Base-by-base conservation (phyloP, 2,329 filamentous ascomycete genomes). In the Purpureocillium takamizusanense region DNA sequence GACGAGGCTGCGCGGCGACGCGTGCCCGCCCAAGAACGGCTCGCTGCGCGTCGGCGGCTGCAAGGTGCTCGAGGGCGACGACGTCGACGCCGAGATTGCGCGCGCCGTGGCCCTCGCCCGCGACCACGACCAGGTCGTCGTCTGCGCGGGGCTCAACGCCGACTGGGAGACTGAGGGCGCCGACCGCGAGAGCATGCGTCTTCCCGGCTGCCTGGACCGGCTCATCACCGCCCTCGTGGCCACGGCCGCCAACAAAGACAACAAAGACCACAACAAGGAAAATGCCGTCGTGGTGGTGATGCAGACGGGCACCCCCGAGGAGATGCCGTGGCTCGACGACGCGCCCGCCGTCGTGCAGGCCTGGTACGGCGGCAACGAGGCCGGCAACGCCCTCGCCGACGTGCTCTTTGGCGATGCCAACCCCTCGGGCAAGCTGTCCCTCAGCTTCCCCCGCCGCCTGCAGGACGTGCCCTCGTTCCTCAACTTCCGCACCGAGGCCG, bases 281-380 rank as follows among this genome's bases (percentile, higher is more conserved):
- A n/a, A n/a, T n/a, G n/a, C n/a, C n/a, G n/a, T n/a, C n/a, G n/a
- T n/a, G n/a, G 76, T 92, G 2, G 80, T 89, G 2, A 78, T 86
- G 53, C 85, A 89, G 50, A 86, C 82, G 0, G 86, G 85, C 28
- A 86, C 83, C 0, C 84, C 85, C 0, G 73, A 85, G 17, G 69
- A 73, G 39, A 81, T 87, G 79, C 81, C 82, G 1, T 86, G 81
- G 81, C 66, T 75, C 1, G 54, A 65, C 13, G 59, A 69, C 25
- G 73, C 75, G 2, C 56, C 61, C 7, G 75, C 78, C 2, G 64
- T 89, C 2, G 54, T 88, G 1, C 83, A 90, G 51, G 84, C 84
- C 7, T 92, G 85, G 84, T 92, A 88, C 51, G 83, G 85, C 43
- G 86, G 86, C n/a, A 86, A 92, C 51, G 86, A 92, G 63, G 83